A percentile compares a stretch with the other conserved stretches of the same genome.
Conservation (phyloP, 2,329 filamentous ascomycete genomes). For the Scedosporium minutisporum region DNA sequence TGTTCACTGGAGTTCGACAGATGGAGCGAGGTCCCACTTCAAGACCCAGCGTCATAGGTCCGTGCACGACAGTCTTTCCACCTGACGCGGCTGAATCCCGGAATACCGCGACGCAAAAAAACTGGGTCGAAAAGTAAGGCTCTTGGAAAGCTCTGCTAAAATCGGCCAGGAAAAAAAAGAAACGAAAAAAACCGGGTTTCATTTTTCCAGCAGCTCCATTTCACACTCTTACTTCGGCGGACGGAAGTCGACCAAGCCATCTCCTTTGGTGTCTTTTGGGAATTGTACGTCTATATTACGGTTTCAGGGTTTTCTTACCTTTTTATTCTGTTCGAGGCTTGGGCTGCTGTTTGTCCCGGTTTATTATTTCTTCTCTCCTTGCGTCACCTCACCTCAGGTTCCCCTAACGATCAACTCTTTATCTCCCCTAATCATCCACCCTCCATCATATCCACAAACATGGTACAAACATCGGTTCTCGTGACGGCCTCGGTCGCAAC, state of each 20-base stretch:
- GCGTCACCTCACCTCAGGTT: conserved; percentile 4
- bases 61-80: neutral
- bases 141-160: neutral
- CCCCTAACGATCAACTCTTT: conserved; percentile 8
- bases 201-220: too few species aligned
- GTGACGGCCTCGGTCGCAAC: conserved; percentile 54
- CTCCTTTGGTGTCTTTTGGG: too few species aligned
- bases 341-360: neutral
- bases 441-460: conserved; percentile 14
- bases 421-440: neutral
- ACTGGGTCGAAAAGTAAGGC: neutral
- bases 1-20: neutral
- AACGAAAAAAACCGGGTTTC: too few species aligned
- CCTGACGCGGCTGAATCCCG: conserved; percentile 5
- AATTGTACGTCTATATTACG: neutral
- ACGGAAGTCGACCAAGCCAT: too few species aligned
- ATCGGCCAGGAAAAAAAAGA: neutral
- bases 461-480: conserved; percentile 43
- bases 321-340: neutral
- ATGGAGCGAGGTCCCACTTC: neutral
- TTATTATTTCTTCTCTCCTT: neutral
- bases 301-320: neutral
- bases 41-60: neutral
- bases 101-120: conserved; percentile 6
- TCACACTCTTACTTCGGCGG: too few species aligned